Conservation (phyloP, 2,329 filamentous ascomycete species). For the Zalaria sp. region DNA sequence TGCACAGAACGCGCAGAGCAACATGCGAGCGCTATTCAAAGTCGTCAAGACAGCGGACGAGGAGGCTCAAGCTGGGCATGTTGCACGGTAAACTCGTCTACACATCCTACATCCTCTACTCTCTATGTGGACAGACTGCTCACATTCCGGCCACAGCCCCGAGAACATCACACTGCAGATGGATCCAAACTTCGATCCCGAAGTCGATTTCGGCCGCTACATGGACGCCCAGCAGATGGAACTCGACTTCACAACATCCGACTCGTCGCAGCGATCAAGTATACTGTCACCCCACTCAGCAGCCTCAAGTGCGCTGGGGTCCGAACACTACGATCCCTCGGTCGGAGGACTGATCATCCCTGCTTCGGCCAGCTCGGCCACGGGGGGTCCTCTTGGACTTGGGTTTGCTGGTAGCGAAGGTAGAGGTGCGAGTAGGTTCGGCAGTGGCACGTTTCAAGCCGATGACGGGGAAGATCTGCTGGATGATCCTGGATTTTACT, state of each 20-base stretch:
- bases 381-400: background rate
- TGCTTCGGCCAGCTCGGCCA: constrained; percentile 12
- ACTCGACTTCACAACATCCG: constrained; percentile 32
- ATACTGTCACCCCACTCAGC: constrained; percentile 23
- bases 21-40: constrained; percentile 55
- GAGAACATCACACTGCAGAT: constrained; percentile 66
- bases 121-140: background rate
- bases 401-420: background rate
- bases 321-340: constrained; percentile 11
- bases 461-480: constrained; percentile 14
- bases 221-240: constrained; percentile 31
- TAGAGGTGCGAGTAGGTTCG: background rate
- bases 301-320: constrained; percentile 13
- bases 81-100: constrained; percentile 45
- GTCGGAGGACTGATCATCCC: constrained; percentile 35
- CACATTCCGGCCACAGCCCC: constrained; percentile 36
- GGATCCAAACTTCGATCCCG: constrained; percentile 67
- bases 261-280: constrained; percentile 18
- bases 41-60: constrained; percentile 44
- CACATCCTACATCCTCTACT: background rate
- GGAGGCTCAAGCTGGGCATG: constrained; percentile 53
- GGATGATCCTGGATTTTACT: constrained; percentile 33
- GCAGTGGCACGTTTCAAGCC: constrained; percentile 1
- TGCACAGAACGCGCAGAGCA: constrained; percentile 57
- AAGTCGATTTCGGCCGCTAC: constrained; percentile 45